phyloP scores from a whole-genome alignment of 306 rosid species.

The Cicer arietinum region DNA sequence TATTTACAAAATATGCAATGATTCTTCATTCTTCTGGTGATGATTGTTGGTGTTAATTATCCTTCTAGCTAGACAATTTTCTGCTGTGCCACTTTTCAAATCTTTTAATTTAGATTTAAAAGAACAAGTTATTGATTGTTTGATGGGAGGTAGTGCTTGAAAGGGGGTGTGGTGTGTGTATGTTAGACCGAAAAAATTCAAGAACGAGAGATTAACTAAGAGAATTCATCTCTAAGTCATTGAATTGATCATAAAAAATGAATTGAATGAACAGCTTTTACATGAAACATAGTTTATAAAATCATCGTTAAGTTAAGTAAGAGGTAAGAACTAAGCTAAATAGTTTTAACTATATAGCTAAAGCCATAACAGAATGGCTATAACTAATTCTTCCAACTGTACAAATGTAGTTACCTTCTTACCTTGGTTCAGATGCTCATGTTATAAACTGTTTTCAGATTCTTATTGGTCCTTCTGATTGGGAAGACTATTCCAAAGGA shows the following conservation, averaged over 20 bases:
- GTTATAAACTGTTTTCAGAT: slow-evolving; percentile 53
- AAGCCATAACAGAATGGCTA: background rate
- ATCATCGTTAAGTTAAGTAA: background rate
- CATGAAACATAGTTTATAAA: background rate
- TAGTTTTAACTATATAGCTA: background rate
- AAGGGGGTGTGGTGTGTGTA: background rate
- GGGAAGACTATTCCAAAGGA: slow-evolving; percentile 73
- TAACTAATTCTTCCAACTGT: background rate
- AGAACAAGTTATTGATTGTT: background rate
- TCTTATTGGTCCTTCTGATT: slow-evolving; percentile 81
- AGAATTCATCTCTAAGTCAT: background rate
- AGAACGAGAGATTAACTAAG: background rate
- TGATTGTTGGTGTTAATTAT: background rate
- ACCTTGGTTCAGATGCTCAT: slow-evolving; percentile 6
- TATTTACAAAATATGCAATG: background rate
- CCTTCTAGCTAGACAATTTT: background rate
- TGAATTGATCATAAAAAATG: background rate
- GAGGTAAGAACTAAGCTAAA: no score
- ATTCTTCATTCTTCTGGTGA: background rate
- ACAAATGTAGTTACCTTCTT: background rate
- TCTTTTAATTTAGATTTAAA: background rate
- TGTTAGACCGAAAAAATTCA: background rate
- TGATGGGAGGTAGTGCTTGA: background rate
- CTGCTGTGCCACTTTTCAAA: no score
- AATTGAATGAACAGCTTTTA: background rate